phyloP scores from a whole-genome alignment of 2,329 filamentous ascomycete genomes.

The Scedosporium apiospermum region DNA sequence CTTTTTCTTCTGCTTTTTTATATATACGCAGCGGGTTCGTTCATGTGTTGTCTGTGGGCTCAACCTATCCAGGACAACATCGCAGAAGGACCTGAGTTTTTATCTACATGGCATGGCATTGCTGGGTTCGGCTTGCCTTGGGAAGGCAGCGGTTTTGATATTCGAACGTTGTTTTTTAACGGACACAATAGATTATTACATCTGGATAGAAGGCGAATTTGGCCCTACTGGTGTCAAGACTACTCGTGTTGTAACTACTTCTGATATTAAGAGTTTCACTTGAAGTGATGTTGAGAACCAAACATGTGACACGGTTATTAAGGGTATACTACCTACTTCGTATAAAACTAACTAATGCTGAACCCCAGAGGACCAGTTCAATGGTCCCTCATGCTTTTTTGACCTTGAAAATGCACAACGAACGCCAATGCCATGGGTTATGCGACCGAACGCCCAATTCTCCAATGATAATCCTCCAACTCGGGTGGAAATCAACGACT shows the following conservation, averaged over 20 bases:
- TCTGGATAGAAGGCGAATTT: not conserved
- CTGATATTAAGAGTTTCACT: not conserved
- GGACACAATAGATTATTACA: slow-evolving; percentile 1
- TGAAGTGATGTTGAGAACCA: not conserved
- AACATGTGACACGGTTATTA: not conserved
- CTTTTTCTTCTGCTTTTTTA: not conserved
- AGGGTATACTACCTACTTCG: not conserved
- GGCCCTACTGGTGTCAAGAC: not conserved
- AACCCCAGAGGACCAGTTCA: not conserved
- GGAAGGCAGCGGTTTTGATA: slow-evolving; percentile 10
- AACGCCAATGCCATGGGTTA: not conserved
- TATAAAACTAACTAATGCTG: not conserved
- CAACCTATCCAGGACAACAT: too few relatives aligned
- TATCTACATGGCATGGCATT: not conserved
- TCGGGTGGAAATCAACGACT: not conserved
- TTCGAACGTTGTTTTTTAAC: slow-evolving; percentile 6
- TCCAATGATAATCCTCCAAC: not conserved
- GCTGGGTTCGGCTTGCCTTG: not conserved
- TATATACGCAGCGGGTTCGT: not conserved
- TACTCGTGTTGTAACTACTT: too few relatives aligned
- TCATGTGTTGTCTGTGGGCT: not conserved
- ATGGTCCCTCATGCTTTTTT: not conserved
- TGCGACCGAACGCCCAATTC: not conserved
- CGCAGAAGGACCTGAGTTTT: not conserved
- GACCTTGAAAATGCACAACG: not conserved